These are phyloP conservation scores for Penstemon barbatus DNA, from an alignment of 257 asterid genomes.

Conservation along the genomic window DNA sequence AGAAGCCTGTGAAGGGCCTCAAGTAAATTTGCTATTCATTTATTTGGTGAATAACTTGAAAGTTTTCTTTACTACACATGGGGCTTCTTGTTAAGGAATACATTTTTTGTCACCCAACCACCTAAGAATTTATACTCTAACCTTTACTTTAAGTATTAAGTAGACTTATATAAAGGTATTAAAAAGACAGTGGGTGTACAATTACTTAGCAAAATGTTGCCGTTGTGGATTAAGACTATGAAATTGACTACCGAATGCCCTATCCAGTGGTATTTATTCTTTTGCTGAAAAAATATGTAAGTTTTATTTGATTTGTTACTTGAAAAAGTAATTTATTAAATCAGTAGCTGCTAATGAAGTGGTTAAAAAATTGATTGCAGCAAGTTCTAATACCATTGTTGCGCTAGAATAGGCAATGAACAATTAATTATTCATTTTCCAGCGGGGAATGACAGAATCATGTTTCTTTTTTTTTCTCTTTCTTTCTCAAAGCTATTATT, in stretches of 20 bases:
- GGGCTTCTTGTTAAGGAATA: background rate
- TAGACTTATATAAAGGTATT: constrained; percentile 4
- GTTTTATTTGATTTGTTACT: background rate
- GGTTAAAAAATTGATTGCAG: background rate
- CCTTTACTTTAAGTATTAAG: constrained; percentile 14
- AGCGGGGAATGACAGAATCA: background rate
- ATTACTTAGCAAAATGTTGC: constrained; percentile 5
- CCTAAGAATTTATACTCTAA: constrained; percentile 9
- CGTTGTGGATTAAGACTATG: no score
- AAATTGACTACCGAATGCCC: no score
- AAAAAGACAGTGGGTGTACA: background rate
- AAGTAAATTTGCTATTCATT: constrained; percentile 1
- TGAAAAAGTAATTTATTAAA: background rate
- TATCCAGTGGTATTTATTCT: no score
- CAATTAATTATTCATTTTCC: no score
- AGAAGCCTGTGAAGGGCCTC: constrained; percentile 3
- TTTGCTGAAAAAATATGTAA: background rate
- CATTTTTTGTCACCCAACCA: background rate
- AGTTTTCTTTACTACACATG: background rate
- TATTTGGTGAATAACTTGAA: constrained; percentile 4
- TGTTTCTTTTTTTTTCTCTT: background rate
- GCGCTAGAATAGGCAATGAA: background rate
- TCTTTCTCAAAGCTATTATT: background rate
- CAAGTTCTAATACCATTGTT: background rate
- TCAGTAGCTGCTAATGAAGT: background rate